Conservation (phyloP, 176 grass and related monocot genomes). For the Juncus inflexus region DNA sequence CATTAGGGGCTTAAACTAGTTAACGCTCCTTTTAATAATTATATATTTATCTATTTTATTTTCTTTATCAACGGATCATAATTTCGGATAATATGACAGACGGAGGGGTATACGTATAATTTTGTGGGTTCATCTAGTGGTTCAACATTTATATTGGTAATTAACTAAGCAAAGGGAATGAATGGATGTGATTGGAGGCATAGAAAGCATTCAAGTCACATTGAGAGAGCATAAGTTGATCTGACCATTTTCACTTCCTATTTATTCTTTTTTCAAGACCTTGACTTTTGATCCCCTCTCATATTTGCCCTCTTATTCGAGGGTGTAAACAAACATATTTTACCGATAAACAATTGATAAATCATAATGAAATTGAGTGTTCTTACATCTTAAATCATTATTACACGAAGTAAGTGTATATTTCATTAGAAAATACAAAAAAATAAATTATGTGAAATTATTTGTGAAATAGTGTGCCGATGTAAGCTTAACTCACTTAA, state of each 20-base stretch:
- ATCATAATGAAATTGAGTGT: too few relatives aligned
- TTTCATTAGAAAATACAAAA: too few relatives aligned
- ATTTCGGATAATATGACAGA: not conserved
- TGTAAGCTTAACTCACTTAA: too few relatives aligned
- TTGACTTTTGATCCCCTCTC: not conserved
- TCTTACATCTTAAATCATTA: too few relatives aligned
- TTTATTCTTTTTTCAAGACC: not conserved
- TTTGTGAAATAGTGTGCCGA: too few relatives aligned
- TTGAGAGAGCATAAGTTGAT: slow-evolving; percentile 14
- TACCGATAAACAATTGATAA: too few relatives aligned
- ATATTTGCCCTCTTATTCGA: too few relatives aligned
- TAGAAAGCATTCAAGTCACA: slow-evolving; percentile 18
- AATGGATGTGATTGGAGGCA: slow-evolving; percentile 25
- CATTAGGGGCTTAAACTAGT: not conserved
- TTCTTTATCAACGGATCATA: not conserved
- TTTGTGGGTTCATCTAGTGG: not conserved
- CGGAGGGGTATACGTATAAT: not conserved
- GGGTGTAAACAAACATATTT: too few relatives aligned
- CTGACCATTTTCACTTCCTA: slow-evolving; percentile 18
- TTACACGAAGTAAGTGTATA: too few relatives aligned
- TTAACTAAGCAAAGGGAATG: slow-evolving; percentile 23
- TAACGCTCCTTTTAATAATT: not conserved
- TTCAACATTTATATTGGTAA: not conserved
- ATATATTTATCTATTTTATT: slow-evolving; percentile 6
- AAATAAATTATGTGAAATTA: too few relatives aligned